These are phyloP conservation scores for Pythium biforme DNA, from an alignment of 352 stramenopile species.

Conservation along the genomic window DNA sequence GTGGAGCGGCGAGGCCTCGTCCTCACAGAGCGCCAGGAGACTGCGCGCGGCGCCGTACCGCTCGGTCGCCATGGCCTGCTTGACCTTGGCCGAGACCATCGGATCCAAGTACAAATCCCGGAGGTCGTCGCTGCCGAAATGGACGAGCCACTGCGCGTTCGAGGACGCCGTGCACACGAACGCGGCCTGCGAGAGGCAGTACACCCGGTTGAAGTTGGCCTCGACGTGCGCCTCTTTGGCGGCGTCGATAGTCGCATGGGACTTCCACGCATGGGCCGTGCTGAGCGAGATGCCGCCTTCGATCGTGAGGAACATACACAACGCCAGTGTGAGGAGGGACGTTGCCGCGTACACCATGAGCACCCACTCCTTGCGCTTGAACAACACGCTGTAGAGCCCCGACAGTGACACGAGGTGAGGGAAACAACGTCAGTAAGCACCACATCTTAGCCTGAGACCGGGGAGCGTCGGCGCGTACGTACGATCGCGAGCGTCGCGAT, in stretches of 20 bases:
- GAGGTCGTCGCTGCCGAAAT: slow-evolving; percentile 28
- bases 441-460: too few relatives aligned
- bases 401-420: too few relatives aligned
- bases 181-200: slow-evolving; percentile 27
- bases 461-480: too few relatives aligned
- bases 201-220: slow-evolving; percentile 26
- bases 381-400: slow-evolving; percentile 27
- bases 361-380: slow-evolving; percentile 20
- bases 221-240: slow-evolving; percentile 19
- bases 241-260: neutral
- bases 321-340: slow-evolving; percentile 17
- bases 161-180: slow-evolving; percentile 26
- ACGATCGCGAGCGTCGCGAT: slow-evolving; percentile 25
- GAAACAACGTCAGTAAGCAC: too few relatives aligned
- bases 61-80: slow-evolving; percentile 23
- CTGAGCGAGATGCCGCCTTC: slow-evolving; percentile 16
- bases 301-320: slow-evolving; percentile 24
- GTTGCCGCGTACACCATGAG: slow-evolving; percentile 21
- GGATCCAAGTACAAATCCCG: slow-evolving; percentile 25
- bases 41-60: slow-evolving; percentile 3
- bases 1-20: slow-evolving; percentile 24
- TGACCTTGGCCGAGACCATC: slow-evolving; percentile 13
- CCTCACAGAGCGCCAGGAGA: slow-evolving; percentile 26
- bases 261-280: slow-evolving; percentile 21
- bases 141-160: slow-evolving; percentile 28